Base-by-base conservation (phyloP, 2,329 filamentous ascomycete genomes). In the Fusarium avenaceum region DNA sequence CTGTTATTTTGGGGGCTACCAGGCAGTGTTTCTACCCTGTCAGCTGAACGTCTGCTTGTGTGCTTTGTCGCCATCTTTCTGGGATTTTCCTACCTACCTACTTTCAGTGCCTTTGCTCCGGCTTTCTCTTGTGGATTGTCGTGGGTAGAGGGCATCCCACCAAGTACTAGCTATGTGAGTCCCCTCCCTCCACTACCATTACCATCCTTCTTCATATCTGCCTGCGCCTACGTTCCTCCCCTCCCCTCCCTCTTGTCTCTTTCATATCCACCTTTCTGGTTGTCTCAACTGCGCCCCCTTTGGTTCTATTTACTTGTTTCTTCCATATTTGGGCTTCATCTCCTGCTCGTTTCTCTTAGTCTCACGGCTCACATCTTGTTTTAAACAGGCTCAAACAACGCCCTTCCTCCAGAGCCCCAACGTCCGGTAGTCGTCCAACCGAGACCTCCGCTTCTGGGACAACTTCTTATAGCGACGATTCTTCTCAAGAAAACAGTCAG, bases 101-200 rank as follows among this genome's bases (percentile, higher is more conserved):
- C 57, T 57, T 71, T 65, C 60, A 62, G 68, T 76, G 74, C 78
- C 78, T 81, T 81, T 81, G 72, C 80, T 84, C 80, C 79, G 81
- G 77, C 81, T 77, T 75, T 82, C 79, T 80, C 72, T 73, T 70
- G 63, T 74, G 77, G 80, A 81, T 80, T 72, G 82, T 84, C 79
- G 82, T 76, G 80, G 80, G 83, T 78, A 76, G 79, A 83, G 77
- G 78, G 79, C 76, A 77, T 76, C 74, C 73, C 70, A 62, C 69
- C 68, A 72, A 72, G 68, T 74, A 69, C 77, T 75, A 79, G 78
- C 76, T 81, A 83, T 82, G 81, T 83, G 75, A 81, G 81, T 81
- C 64, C 64, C 72, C 57, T 67, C 64, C 63, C 69, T 53, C 57
- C 65, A 45, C 59, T 62, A 62, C 51, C 49, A 45, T 61, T 62